Percentiles rank a stretch among this genome's conserved stretches.
Conservation (phyloP, 73 alveolate genomes). For the Blepharisma stoltei region DNA sequence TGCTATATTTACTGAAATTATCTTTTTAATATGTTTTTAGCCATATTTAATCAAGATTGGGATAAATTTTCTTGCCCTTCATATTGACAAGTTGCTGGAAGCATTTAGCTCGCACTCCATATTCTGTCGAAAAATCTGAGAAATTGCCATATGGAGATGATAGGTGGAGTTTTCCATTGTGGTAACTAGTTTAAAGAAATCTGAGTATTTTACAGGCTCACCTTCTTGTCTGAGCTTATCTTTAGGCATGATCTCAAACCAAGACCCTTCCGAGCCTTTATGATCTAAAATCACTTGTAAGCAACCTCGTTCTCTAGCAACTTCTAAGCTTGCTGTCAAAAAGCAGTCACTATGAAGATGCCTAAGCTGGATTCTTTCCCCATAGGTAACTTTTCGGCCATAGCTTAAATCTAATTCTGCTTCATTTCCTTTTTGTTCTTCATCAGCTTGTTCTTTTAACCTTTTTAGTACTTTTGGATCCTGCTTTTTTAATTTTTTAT, state of each 20-base stretch:
- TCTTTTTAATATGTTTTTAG: too few species aligned
- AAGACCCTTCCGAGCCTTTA: conserved; percentile 14
- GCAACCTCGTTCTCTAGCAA: conserved; percentile 27
- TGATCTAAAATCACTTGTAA: conserved; percentile 20
- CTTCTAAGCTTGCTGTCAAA: conserved; percentile 6
- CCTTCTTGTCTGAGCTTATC: background rate
- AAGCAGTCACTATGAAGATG: conserved; percentile 29
- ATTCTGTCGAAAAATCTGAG: background rate
- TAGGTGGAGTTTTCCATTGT: background rate
- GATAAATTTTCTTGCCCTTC: conserved; percentile 19
- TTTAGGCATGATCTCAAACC: background rate
- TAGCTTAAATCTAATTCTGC: background rate
- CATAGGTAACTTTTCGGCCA: conserved; percentile 14
- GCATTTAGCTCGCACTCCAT: background rate
- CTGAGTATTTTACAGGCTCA: conserved; percentile 4
- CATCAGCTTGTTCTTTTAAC: background rate
- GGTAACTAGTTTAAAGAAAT: background rate
- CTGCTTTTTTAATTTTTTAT: background rate
- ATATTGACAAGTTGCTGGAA: background rate
- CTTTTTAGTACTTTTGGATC: background rate
- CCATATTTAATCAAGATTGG: too few species aligned
- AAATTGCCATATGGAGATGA: background rate
- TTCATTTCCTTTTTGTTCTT: conserved; percentile 27
- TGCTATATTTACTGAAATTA: too few species aligned
- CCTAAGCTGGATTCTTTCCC: conserved; percentile 25